These are phyloP conservation scores for Puccinia hordei DNA, from an alignment of 1,284 basidiomycete genomes.

Conservation along the genomic window DNA sequence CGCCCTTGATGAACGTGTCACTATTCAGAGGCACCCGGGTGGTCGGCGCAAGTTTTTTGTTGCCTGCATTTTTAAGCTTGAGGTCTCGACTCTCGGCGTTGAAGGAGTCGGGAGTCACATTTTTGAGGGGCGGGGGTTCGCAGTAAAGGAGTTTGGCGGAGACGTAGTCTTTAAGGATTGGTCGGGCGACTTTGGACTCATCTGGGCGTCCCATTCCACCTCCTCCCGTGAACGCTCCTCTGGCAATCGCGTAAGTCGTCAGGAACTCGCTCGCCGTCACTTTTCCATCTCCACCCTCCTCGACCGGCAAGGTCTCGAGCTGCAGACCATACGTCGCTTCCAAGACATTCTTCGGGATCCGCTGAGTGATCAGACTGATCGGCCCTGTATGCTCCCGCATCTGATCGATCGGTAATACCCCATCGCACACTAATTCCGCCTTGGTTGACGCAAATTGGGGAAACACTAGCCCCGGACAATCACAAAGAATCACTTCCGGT, in stretches of 20 bases:
- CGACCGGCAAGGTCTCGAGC: slow-evolving; percentile 69
- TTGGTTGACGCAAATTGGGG: slow-evolving; percentile 96
- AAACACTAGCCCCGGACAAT: slow-evolving; percentile 98
- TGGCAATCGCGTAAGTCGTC: slow-evolving; percentile 85
- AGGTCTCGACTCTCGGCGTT: slow-evolving; percentile 73
- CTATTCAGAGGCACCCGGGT: slow-evolving; percentile 80
- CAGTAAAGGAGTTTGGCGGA: slow-evolving; percentile 89
- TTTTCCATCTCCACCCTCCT: slow-evolving; percentile 81
- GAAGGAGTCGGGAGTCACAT: slow-evolving; percentile 72
- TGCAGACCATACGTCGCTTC: slow-evolving; percentile 86
- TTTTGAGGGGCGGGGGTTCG: slow-evolving; percentile 76
- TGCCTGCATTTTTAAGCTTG: slow-evolving; percentile 64
- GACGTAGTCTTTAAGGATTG: slow-evolving; percentile 96
- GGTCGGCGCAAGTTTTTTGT: slow-evolving; percentile 79
- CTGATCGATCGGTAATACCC: slow-evolving; percentile 96
- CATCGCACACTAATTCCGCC: slow-evolving; percentile 93
- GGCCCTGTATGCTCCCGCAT: slow-evolving; percentile 93
- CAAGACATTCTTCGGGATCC: slow-evolving; percentile 81
- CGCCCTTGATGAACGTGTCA: slow-evolving; percentile 71
- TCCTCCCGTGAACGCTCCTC: slow-evolving; percentile 76
- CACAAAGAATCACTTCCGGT: slow-evolving; percentile 84
- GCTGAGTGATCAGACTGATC: slow-evolving; percentile 73
- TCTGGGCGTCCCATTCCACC: slow-evolving; percentile 96
- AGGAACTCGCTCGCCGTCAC: slow-evolving; percentile 82
- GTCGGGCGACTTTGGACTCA: slow-evolving; percentile 87